phyloP scores from a whole-genome alignment of 345 rosid genomes.

The Euphorbia tirucalli region DNA sequence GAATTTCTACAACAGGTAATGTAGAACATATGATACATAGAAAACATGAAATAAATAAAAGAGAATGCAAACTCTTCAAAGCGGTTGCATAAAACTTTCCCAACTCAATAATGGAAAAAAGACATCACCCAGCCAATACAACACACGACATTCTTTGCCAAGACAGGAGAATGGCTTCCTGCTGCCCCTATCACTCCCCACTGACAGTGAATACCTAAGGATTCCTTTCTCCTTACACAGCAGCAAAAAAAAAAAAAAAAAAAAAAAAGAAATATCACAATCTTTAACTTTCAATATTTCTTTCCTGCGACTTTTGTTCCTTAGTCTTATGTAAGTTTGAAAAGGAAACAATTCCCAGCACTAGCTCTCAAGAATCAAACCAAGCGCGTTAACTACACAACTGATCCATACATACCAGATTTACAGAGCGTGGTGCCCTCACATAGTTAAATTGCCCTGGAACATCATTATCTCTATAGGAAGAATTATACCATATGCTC shows the following conservation, averaged over 20 bases:
- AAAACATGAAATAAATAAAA: neutral
- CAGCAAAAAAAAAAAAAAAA: too few relatives aligned
- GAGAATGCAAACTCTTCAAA: neutral
- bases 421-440: conserved; percentile 70
- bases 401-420: conserved; percentile 56
- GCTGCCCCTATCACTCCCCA: too few relatives aligned
- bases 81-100: too few relatives aligned
- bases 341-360: neutral
- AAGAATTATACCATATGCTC: conserved; percentile 80
- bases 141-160: neutral
- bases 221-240: neutral
- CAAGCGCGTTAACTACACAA: neutral
- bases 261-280: neutral
- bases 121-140: neutral
- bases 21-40: neutral
- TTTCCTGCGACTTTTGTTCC: too few relatives aligned
- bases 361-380: conserved; percentile 4
- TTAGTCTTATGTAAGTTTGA: too few relatives aligned
- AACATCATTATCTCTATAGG: conserved; percentile 33
- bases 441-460: conserved; percentile 28
- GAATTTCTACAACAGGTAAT: neutral
- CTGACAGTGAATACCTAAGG: too few relatives aligned
- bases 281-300: too few relatives aligned
- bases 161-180: too few relatives aligned
- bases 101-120: neutral